phyloP scores from a whole-genome alignment of 108 stramenopile genomes.

The Cyclotella sp. region DNA sequence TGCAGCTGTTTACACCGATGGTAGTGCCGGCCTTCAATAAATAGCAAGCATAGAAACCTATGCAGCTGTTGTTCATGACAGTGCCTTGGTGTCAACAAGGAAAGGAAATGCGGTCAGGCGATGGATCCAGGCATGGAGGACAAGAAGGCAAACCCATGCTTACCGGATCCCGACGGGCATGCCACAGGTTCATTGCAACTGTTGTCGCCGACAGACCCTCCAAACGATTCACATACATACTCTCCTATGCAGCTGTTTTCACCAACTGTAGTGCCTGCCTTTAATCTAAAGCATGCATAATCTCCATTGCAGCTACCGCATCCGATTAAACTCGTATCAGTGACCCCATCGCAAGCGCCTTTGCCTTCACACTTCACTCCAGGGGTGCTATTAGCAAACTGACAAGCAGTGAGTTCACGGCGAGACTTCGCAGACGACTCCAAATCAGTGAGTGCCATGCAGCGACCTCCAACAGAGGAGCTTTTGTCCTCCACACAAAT shows the following conservation, averaged over 20 bases:
- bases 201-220: too few relatives aligned
- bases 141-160: background rate
- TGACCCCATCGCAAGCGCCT: background rate
- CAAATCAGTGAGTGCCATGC: background rate
- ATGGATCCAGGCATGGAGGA: background rate
- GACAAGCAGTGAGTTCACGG: background rate
- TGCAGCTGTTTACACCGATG: background rate
- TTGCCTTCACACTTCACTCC: background rate
- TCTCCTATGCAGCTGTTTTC: too few relatives aligned
- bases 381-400: background rate
- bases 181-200: background rate
- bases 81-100: too few relatives aligned
- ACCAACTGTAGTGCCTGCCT: too few relatives aligned
- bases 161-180: background rate
- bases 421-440: background rate
- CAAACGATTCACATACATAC: too few relatives aligned
- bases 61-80: background rate
- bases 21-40: background rate
- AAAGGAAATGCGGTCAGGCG: background rate
- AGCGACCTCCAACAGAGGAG: background rate
- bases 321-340: background rate
- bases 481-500: background rate
- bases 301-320: background rate
- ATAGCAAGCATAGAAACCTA: background rate
- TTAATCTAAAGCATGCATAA: too few relatives aligned